Evolutionary conservation across 768 basidiomycete species (phyloP), one percentile per base, ranked within the genome.

Genomic region (Hygrophoropsis aurantiaca): DNA sequence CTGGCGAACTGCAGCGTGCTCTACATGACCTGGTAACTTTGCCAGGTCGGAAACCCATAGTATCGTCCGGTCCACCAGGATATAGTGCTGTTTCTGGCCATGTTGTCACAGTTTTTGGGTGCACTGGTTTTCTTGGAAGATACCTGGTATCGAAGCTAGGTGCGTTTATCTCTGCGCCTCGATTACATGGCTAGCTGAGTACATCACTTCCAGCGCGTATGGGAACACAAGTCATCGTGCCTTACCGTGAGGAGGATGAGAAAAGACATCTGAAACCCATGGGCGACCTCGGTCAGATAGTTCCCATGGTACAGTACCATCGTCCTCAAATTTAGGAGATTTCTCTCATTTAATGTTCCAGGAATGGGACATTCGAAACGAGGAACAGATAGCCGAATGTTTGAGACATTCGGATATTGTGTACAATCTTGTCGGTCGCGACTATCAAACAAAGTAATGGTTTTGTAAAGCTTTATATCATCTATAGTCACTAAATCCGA

Each of bases 271-370:
- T 99, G 60, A 87, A 86, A 69, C 89, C 89, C 11, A 94, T 88
- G 84, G 97, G 95, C 35, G 97, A 99, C 73, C 75, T 98, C 45
- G 97, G 97, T 7, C 94, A 95, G 73, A 87, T 99, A 53, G 89
- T 97, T 47, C 83, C 90, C 58, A 82, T 98, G 87, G 94, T 95
- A 60, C 55, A 60, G 73, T 65, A 42, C 45, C 33, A 35, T 10
- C 10, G n/a, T 13, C 18, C 40, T 11, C 24, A 25, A 25, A 51
- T 30, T 6, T 6, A 13, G 6, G 6, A 44, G 51, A 57, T 46
- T 57, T 44, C 32, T 49, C 21, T 54, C 41, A 26, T 35, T 35
- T 40, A 27, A 35, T 23, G 13, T 20, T 37, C 24, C 53, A 97
- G 94, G 95, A 97, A 80, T 97, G 93, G 92, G 93, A 97, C 62